Conservation (phyloP, 129 eudicot genomes). For the Ambrosia trifida region DNA sequence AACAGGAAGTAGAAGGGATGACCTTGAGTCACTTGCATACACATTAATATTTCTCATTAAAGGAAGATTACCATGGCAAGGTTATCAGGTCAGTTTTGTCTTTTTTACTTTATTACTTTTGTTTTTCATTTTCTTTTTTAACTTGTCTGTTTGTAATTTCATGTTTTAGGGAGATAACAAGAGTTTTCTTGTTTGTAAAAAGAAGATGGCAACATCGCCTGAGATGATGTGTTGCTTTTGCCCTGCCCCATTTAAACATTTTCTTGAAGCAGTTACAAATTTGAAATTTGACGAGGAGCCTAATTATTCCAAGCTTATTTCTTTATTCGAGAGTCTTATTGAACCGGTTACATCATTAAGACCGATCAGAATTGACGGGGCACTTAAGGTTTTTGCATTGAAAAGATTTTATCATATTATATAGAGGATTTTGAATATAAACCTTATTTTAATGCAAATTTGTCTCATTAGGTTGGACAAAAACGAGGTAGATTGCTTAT, state of each 20-base stretch:
- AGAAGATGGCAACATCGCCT: constrained; percentile 95
- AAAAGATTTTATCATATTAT: too few species aligned
- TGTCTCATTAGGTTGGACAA: constrained; percentile 75
- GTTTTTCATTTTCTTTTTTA: not conserved
- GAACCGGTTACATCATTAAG: constrained; percentile 83
- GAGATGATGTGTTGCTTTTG: constrained; percentile 97
- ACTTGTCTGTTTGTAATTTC: constrained; percentile 11
- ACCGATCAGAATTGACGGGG: constrained; percentile 98
- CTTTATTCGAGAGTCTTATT: constrained; percentile 82
- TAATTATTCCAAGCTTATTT: constrained; percentile 84
- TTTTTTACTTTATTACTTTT: not conserved
- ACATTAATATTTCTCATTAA: constrained; percentile 86
- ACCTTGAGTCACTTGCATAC: constrained; percentile 98
- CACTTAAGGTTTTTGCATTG: constrained; percentile 67
- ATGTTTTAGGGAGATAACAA: constrained; percentile 89
- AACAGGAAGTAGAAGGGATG: constrained; percentile 99
- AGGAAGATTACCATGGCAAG: constrained; percentile 99
- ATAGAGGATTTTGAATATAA: not conserved
- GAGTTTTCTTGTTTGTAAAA: constrained; percentile 95
- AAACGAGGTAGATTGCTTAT: constrained; percentile 91
- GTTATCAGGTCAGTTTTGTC: constrained; percentile 75
- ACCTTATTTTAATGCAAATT: constrained; percentile 14
- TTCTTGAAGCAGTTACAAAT: constrained; percentile 92
- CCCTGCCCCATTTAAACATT: constrained; percentile 88
- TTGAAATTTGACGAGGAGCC: constrained; percentile 99